These are phyloP conservation scores for Caulochytrium protostelioides DNA, from an alignment of 371 early-diverging fungal species.

Conservation along the genomic window DNA sequence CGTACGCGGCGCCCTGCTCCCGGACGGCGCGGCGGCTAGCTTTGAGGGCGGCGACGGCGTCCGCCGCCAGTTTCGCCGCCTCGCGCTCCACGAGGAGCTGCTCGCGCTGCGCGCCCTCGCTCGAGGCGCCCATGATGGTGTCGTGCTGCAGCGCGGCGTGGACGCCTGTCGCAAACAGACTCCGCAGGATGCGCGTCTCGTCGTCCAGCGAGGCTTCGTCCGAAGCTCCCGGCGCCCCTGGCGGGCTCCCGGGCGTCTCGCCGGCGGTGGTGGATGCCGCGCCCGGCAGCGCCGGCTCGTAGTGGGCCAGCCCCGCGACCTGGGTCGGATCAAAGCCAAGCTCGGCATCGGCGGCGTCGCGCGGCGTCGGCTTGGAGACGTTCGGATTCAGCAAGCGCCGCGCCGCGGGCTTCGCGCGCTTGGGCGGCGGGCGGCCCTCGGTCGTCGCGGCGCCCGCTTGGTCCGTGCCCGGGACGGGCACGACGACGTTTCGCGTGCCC, in stretches of 20 bases:
- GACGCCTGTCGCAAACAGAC: slow-evolving; percentile 56
- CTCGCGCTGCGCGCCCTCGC: no score
- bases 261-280: no score
- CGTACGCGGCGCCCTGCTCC: slow-evolving; percentile 6
- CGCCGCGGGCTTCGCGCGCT: no score
- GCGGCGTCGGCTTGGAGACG: no score
- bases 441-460: slow-evolving; percentile 40
- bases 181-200: slow-evolving; percentile 41
- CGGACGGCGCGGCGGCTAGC: slow-evolving; percentile 9
- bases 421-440: neutral
- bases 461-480: slow-evolving; percentile 66
- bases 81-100: slow-evolving; percentile 45
- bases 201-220: no score
- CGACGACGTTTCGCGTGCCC: slow-evolving; percentile 51
- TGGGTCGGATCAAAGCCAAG: no score
- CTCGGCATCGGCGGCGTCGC: no score
- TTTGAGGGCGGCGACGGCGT: slow-evolving; percentile 24
- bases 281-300: no score
- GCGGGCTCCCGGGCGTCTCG: no score
- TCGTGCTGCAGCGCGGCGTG: slow-evolving; percentile 75
- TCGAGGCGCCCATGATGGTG: slow-evolving; percentile 45
- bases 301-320: no score
- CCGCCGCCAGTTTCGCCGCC: slow-evolving; percentile 33
- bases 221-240: no score
- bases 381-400: no score